phyloP scores from a whole-genome alignment of 805 yeast genomes.

The Yarrowia sp. region DNA sequence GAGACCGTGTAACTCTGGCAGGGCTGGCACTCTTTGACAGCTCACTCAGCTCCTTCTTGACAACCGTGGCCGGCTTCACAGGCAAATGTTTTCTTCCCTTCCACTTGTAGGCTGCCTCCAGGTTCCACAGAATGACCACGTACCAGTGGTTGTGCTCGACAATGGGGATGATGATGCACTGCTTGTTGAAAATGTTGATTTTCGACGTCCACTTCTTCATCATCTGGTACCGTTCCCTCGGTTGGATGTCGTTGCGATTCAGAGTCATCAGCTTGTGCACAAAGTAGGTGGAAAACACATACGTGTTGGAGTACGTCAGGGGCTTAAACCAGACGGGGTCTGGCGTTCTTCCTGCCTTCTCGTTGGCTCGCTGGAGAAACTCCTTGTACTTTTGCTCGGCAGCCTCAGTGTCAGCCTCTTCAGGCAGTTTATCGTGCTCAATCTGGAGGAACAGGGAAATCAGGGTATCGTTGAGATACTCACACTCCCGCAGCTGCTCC shows the following conservation, averaged over 20 bases:
- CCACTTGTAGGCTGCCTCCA: slow-evolving; percentile 45
- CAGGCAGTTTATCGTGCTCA: slow-evolving; percentile 47
- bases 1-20: neutral
- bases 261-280: slow-evolving; percentile 63
- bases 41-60: neutral
- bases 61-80: neutral
- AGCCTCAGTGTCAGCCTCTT: slow-evolving; percentile 47
- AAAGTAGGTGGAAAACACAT: slow-evolving; percentile 83
- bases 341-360: neutral
- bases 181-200: slow-evolving; percentile 64
- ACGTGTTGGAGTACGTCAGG: slow-evolving; percentile 51
- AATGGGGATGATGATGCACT: slow-evolving; percentile 77
- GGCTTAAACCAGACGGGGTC: neutral
- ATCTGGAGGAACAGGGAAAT: slow-evolving; percentile 77
- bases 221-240: slow-evolving; percentile 48
- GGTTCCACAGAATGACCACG: slow-evolving; percentile 71
- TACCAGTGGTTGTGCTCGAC: slow-evolving; percentile 89
- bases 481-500: slow-evolving; percentile 75
- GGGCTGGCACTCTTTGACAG: neutral
- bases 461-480: slow-evolving; percentile 89
- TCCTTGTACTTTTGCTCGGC: slow-evolving; percentile 45
- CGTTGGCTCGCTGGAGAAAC: neutral
- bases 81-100: neutral
- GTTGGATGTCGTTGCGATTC: neutral
- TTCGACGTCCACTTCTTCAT: slow-evolving; percentile 76